Base-by-base conservation (phyloP, 257 asterid genomes). In the Solanum lycopersicoides region DNA sequence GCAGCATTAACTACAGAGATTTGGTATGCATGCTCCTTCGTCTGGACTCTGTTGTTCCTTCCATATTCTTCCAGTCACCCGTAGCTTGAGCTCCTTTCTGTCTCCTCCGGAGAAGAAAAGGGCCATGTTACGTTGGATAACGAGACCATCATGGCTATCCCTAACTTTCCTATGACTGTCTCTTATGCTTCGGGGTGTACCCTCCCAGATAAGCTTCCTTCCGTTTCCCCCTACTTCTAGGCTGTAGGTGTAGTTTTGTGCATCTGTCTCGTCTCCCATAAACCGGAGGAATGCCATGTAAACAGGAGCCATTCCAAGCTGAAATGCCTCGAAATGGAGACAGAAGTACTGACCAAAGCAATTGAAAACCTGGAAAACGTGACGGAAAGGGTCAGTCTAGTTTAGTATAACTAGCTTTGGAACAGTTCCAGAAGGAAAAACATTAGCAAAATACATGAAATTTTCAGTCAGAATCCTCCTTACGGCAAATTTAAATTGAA, bases 191-290 rank as follows among this genome's bases (percentile, higher is more conserved):
- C 98, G 90, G 11, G 98, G 98, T 83, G 98, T 94, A 84, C 98
- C 98, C 73, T 95, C 98, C 97, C 97, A 95, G 76, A 89, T 90
- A 56, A 95, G 98, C 87, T 94, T 94, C 87, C 98, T 86, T 10
- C 98, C 98, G 56, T 94, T 95, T 8, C 98, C 98, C 65, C 98
- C 97, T 53, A 94, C 98, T 90, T 95, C 98, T 90, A 95, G 89
- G 91, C 98, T 94, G 92, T 94, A 95, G 93, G 95, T 93, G 88
- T 93, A 95, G 89, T 93, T 93, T 53, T 96, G 92, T 39, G 98
- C 94, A 28, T 95, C 95, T 88, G 89, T 91, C 89, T 95, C 98
- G 6, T 95, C 97, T 65, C 98, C 98, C 98, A 95, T 95, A 91
- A 95, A 95, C 23, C 98, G 97, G 12, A 95, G 98, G 88, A 95